Evolutionary conservation across 2,329 filamentous ascomycete species (phyloP), one percentile per base, ranked within the genome.

Genomic region (Trichophyton schoenleinii): DNA sequence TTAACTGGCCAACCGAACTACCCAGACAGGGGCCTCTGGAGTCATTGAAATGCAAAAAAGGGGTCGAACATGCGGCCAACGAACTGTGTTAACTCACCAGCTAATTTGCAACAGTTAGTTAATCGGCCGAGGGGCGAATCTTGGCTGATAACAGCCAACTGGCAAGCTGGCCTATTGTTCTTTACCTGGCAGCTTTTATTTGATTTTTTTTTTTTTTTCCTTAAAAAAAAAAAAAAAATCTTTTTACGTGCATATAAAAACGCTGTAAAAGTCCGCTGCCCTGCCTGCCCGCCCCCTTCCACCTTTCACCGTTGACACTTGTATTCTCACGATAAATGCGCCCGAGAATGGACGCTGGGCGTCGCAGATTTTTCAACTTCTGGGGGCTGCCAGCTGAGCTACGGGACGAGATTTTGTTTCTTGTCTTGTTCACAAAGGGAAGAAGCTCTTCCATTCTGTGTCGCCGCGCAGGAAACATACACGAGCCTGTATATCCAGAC

Each of bases 321-420:
- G 13, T 52, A 52, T 25, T 15, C 28, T 22, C 46, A 52, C 34
- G 34, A 11, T 8, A 38, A 8, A 11, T 38, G 11, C 34, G 3
- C 9, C 34, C 31, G 13, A 22, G 25, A 25, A 48, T 48, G 44
- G 44, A 22, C 6, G 11, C 44, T 28, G 46, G 20, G 18, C 8
- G 20, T 52, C 20, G 22, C 18, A 11, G 20, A 11, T 22, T 8
- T 52, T 52, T 22, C 46, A 25, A 52, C 9, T 34, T 61, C 8
- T 38, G 46, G 28, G 20, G n/a, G 4, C 11, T 61, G 18, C 60
- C 49, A 3, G 25, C 28, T 20, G 60, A 61, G 28, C 25, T 61
- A 28, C 60, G 49, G 11, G 34, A 61, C 36, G 49, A 57, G n/a
- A 48, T 61, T 13, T 41, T 61, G 15, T 57, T 58, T 48, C 49